Evolutionary conservation across 139 green algal species (phyloP), one percentile per base, ranked within the genome.

Genomic region (Trebouxia sp.): DNA sequence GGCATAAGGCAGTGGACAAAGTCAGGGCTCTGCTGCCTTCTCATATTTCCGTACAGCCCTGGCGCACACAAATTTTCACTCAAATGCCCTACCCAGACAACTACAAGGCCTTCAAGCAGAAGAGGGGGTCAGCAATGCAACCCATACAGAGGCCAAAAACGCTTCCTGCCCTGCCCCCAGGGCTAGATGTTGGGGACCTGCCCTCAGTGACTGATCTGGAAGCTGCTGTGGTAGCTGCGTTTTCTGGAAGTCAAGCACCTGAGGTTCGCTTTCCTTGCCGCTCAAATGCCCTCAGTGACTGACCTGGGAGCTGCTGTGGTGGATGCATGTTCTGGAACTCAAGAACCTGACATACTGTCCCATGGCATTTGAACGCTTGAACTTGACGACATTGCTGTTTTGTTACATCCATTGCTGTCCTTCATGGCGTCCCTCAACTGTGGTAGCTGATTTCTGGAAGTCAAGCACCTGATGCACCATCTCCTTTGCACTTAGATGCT

Each of bases 51-150:
- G 11, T 81, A 26, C 42, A 43, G 8, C 26, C 26, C 47, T 85
- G 81, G 81, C 48, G 38, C 15, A 24, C 66, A 20, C 42, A 74
- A 11, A 70, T 72, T 22, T 80, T 56, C 51, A 47, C 38, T n/a
- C 42, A 70, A 17, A 22, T 50, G 37, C 58, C 75, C 8, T 85
- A 85, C 47, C 28, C 37, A 30, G 75, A 81, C 17, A 81, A 72
- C 43, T 85, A 65, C 45, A 45, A 72, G 24, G 5, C 76, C 22
- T 80, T 87, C 42, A 56, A 53, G 30, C 14, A 43, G 32, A 47
- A 39, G 47, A 50, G 56, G 15, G 74, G 75, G 0, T 10, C 0
- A 1, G 26, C 38, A 20, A 32, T 76, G 24, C 12, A 53, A 11
- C 83, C 85, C 5, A 38, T 86, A 32, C 17, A 75, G 0, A 32